Base-by-base conservation (phyloP, 1,284 basidiomycete species). In the Naganishia albida region DNA sequence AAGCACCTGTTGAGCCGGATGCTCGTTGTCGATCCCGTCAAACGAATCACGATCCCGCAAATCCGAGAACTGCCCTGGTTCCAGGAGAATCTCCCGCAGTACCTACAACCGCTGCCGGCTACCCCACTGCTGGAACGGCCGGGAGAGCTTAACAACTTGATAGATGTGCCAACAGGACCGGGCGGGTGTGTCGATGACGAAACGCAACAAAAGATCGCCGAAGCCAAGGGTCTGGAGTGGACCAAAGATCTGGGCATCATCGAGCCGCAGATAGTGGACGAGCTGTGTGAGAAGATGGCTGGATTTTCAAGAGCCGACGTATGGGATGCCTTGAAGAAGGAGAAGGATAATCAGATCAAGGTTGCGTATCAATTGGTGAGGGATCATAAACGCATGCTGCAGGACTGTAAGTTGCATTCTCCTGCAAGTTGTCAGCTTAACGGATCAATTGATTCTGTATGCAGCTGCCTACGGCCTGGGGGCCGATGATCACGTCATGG, bases 261-360 rank as follows among this genome's bases (percentile, higher is more conserved):
- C 60, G 93, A 98, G 72, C 88, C 92, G 43, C 88, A 90, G 68
- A 87, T 95, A 18, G 88, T 99, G 3, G 87, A 90, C 1, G 91
- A 94, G 64, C 82, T 98, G 38, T 85, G 88, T 7, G 76, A 81
- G 52, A 84, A 87, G 71, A 88, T 98, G 81, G 80, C 85, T 0
- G 89, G 87, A 0, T 88, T 95, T 38, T 85, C 86, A 64, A 85
- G 86, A 75, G 88, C 90, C 1, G 90, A 93, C 70, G 85, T 98
- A 6, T 91, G 90, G 88, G 87, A 89, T 65, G 88, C 88, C 71
- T 79, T 98, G 66, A 83, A 88, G 70, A 82, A 87, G 68, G 88
- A 93, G 52, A 90, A 93, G 65, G 93, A 95, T 48, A 96, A 97
- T 74, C 90, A 93, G 66, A 88, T 98, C 75, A 95, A 97, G 79